A percentile compares a stretch with the other conserved stretches of the same genome.
Conservation (phyloP, 768 basidiomycete species). For the Leccinum variicolor region DNA sequence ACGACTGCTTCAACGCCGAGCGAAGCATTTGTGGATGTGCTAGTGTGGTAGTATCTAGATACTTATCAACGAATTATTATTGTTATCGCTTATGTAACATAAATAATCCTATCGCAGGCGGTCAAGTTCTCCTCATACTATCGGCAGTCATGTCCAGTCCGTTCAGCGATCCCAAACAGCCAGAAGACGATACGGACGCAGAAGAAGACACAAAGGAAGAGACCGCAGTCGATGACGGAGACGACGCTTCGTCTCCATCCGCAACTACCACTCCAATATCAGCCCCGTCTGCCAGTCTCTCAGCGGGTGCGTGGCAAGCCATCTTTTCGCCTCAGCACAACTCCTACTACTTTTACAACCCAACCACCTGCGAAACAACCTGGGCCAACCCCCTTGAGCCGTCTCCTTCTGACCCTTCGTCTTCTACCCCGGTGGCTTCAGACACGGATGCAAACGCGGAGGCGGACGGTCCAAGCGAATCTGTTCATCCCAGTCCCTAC, state of each 20-base stretch:
- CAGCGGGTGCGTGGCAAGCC: conserved; percentile 65
- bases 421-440: conserved; percentile 15
- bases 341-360: conserved; percentile 84
- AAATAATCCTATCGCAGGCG: not conserved
- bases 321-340: conserved; percentile 74
- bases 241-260: not conserved
- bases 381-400: conserved; percentile 75
- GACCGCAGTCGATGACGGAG: conserved; percentile 2
- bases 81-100: not conserved
- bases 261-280: conserved; percentile 8
- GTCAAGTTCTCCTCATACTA: not conserved
- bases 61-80: not conserved
- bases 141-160: conserved; percentile 13
- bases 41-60: not conserved
- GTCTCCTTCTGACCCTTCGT: conserved; percentile 24
- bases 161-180: not conserved
- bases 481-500: conserved; percentile 17
- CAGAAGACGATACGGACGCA: conserved; percentile 3
- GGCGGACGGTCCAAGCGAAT: conserved; percentile 18
- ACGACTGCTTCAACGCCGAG: conserved; percentile 51
- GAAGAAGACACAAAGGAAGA: conserved; percentile 4
- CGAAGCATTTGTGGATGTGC: conserved; percentile 34
- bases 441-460: conserved; percentile 21
- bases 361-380: conserved; percentile 72
- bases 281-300: conserved; percentile 17